A percentile compares a stretch with the other conserved stretches of the same genome.
Evolutionary conservation across 1,284 basidiomycete genomes (phyloP).

Genomic region (Apiotrichum sp.): DNA sequence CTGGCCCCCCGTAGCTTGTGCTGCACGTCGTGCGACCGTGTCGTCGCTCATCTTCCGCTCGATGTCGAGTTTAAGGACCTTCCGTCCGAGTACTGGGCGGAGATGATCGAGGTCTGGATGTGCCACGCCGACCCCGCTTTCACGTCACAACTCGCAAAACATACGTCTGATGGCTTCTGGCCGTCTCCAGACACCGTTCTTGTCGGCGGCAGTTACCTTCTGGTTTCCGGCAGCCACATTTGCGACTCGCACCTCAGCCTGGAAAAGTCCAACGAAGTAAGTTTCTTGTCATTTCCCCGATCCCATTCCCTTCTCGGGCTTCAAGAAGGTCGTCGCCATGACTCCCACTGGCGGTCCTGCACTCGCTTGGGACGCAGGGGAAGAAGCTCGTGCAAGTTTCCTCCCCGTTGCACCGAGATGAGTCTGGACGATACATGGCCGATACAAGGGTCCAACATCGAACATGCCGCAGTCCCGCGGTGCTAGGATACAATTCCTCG

Average conservation of each 20-base stretch:
- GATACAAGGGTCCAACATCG: slow-evolving; percentile 84
- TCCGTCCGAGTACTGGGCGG: slow-evolving; percentile 93
- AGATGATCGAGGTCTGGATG: slow-evolving; percentile 97
- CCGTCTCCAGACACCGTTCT: slow-evolving; percentile 63
- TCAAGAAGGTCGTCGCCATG: slow-evolving; percentile 78
- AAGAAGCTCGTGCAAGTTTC: slow-evolving; percentile 40
- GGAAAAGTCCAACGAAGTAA: slow-evolving; percentile 54
- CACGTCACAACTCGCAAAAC: slow-evolving; percentile 61
- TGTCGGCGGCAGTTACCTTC: slow-evolving; percentile 76
- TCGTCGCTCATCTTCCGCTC: slow-evolving; percentile 63
- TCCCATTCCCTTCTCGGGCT: slow-evolving; percentile 50
- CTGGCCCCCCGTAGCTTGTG: slow-evolving; percentile 32
- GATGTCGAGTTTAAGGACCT: slow-evolving; percentile 63
- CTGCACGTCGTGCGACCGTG: slow-evolving; percentile 55
- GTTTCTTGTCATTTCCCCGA: slow-evolving; percentile 35
- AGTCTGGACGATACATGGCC: slow-evolving; percentile 54
- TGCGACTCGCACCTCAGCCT: slow-evolving; percentile 55
- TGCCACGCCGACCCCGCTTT: slow-evolving; percentile 85
- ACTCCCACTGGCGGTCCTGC: slow-evolving; percentile 57
- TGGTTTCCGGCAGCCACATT: slow-evolving; percentile 62
- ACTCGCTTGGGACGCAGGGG: slow-evolving; percentile 10
- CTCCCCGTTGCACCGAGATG: neutral
- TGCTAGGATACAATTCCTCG: slow-evolving; percentile 64
- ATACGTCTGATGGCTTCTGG: slow-evolving; percentile 70
- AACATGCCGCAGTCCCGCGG: slow-evolving; percentile 36